Evolutionary conservation across 495 filamentous ascomycete species (phyloP).

Genomic region (Bacidia rubella): DNA sequence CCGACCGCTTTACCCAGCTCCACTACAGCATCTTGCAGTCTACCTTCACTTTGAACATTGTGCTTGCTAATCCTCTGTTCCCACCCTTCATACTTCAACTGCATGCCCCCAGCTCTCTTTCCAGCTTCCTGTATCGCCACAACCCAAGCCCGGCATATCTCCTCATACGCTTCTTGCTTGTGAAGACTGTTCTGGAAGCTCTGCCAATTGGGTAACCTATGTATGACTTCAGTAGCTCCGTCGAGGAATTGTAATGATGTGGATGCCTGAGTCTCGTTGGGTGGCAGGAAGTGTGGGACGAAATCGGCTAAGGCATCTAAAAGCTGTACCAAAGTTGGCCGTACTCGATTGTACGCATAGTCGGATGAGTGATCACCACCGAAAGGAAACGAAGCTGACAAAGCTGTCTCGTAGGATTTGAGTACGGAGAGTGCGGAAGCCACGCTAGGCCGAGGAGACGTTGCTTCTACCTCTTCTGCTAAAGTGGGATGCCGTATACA

Average conservation of each 20-base stretch:
- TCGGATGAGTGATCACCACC: conserved; percentile 72
- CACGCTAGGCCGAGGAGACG: conserved; percentile 74
- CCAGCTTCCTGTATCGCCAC: conserved; percentile 82
- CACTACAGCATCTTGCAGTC: conserved; percentile 65
- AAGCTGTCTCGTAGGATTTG: conserved; percentile 59
- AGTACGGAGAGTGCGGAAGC: conserved; percentile 66
- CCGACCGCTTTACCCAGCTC: conserved; percentile 60
- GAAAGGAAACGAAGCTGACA: conserved; percentile 75
- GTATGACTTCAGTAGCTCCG: conserved; percentile 76
- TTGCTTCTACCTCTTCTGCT: conserved; percentile 66
- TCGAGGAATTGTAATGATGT: conserved; percentile 76
- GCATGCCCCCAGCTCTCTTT: conserved; percentile 81
- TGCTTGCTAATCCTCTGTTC: conserved; percentile 79
- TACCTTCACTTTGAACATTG: conserved; percentile 73
- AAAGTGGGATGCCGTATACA: conserved; percentile 79
- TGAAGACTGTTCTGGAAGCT: conserved; percentile 74
- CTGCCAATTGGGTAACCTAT: conserved; percentile 77
- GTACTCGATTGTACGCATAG: conserved; percentile 89
- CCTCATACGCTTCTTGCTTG: conserved; percentile 90
- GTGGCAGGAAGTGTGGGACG: conserved; percentile 88
- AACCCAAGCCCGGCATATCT: conserved; percentile 86
- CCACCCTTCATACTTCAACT: conserved; percentile 85
- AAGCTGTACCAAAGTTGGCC: conserved; percentile 62
- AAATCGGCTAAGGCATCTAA: conserved; percentile 86
- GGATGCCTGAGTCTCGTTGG: conserved; percentile 67